These are phyloP conservation scores for Spathaspora arborariae DNA, from an alignment of 805 yeast species.

Conservation along the genomic window DNA sequence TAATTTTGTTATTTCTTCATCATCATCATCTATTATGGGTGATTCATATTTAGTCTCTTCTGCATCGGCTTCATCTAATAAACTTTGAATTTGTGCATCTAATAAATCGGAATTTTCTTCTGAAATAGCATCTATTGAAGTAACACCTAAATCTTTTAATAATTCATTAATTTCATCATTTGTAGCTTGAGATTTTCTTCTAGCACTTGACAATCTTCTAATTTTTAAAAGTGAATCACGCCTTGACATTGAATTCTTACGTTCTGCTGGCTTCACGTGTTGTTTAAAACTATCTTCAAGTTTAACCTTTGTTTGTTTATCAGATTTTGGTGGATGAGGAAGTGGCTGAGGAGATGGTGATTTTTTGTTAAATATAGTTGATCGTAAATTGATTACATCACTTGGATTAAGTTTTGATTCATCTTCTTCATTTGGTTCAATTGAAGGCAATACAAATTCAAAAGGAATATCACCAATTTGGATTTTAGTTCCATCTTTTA, in stretches of 20 bases:
- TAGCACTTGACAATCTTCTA: slow-evolving; percentile 30
- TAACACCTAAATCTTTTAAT: slow-evolving; percentile 33
- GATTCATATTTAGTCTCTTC: slow-evolving; percentile 17
- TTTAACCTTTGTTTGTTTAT: neutral
- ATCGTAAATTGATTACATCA: slow-evolving; percentile 56
- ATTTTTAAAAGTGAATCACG: slow-evolving; percentile 14
- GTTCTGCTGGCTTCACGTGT: neutral
- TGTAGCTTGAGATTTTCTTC: slow-evolving; percentile 37
- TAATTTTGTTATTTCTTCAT: slow-evolving; percentile 32
- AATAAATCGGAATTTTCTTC: slow-evolving; percentile 23
- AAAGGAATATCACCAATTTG: slow-evolving; percentile 94
- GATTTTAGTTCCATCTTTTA: slow-evolving; percentile 74
- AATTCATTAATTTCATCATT: slow-evolving; percentile 38
- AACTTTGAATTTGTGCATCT: slow-evolving; percentile 29
- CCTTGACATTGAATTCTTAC: slow-evolving; percentile 7
- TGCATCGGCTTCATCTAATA: slow-evolving; percentile 22
- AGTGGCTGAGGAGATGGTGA: slow-evolving; percentile 10
- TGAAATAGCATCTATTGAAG: slow-evolving; percentile 25
- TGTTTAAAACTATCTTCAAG: neutral
- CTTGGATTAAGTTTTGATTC: slow-evolving; percentile 48
- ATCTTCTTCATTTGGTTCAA: slow-evolving; percentile 39
- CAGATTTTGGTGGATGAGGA: neutral
- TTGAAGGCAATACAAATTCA: slow-evolving; percentile 77
- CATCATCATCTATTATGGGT: slow-evolving; percentile 23
- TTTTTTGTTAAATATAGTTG: slow-evolving; percentile 36